phyloP scores from a whole-genome alignment of 2,329 filamentous ascomycete species.

The Elsinoe necatrix region DNA sequence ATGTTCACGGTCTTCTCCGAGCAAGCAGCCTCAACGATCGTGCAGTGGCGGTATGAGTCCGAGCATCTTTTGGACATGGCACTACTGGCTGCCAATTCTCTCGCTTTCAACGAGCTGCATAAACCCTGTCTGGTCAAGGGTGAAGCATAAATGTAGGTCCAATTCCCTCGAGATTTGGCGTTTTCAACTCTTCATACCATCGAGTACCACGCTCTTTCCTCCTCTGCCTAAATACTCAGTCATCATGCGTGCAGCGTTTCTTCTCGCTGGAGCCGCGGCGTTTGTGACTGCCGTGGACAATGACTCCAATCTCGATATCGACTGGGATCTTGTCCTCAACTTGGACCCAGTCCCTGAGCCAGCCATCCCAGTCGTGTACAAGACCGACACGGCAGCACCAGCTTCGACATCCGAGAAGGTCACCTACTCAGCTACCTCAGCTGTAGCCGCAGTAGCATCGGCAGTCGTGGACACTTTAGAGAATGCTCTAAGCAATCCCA shows the following conservation, averaged over 20 bases:
- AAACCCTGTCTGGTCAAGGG: not conserved
- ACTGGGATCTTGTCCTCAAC: constrained; percentile 13
- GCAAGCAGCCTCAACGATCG: not conserved
- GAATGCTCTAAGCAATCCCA: constrained; percentile 90
- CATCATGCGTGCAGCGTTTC: not conserved
- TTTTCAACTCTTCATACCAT: not conserved
- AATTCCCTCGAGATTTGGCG: not conserved
- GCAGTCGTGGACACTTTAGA: constrained; percentile 73
- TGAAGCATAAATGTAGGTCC: constrained; percentile 10
- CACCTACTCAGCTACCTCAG: constrained; percentile 2
- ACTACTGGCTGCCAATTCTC: not conserved
- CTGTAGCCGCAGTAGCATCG: not conserved
- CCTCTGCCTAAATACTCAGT: not conserved
- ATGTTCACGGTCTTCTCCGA: not conserved
- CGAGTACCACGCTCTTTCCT: not conserved
- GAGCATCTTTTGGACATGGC: not conserved
- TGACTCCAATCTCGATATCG: constrained; percentile 9
- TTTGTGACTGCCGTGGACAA: not conserved
- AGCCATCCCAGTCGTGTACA: constrained; percentile 3
- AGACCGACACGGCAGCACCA: not conserved
- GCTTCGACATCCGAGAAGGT: not conserved
- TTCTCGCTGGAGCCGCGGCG: not conserved
- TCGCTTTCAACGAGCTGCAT: not conserved
- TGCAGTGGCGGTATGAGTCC: constrained; percentile 1
- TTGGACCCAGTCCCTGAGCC: constrained; percentile 1